Percentiles rank a stretch among this genome's conserved stretches.
Evolutionary conservation across 75 land plant species (phyloP).

Genomic region (Selaginella moellendorffii): DNA sequence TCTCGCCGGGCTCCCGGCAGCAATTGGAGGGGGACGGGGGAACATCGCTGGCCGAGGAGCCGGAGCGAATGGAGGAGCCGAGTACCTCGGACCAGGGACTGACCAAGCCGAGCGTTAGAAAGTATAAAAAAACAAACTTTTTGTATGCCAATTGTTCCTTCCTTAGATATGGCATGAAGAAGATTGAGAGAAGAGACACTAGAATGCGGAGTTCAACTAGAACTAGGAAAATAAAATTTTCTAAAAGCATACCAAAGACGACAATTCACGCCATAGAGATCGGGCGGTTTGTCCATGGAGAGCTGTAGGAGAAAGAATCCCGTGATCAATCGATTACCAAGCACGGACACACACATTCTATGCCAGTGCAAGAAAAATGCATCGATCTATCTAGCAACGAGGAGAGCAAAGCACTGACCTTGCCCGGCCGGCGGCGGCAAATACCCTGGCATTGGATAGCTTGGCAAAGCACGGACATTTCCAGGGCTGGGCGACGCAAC

Average conservation of each 20-base stretch:
- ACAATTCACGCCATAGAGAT: conserved; percentile 24
- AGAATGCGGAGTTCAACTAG: neutral
- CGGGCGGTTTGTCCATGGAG: conserved; percentile 30
- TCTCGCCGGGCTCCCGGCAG: conserved; percentile 30
- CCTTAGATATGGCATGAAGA: neutral
- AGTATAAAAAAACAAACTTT: conserved; percentile 21
- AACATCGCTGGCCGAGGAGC: conserved; percentile 48
- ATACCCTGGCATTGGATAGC: too few species aligned
- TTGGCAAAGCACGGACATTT: too few species aligned
- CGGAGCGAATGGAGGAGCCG: conserved; percentile 32
- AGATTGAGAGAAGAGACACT: conserved; percentile 3
- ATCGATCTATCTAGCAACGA: too few species aligned
- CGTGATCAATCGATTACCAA: too few species aligned
- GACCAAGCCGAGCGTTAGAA: conserved; percentile 28
- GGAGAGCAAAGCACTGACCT: too few species aligned
- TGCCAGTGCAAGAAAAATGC: too few species aligned
- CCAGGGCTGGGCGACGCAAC: too few species aligned
- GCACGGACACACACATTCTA: too few species aligned
- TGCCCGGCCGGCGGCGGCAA: too few species aligned
- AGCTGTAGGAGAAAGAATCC: conserved; percentile 32
- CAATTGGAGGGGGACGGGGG: conserved; percentile 23
- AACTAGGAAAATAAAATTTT: neutral
- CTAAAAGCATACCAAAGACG: conserved; percentile 27
- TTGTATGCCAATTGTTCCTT: neutral
- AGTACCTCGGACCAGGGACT: conserved; percentile 57